Conservation (phyloP, 108 stramenopile genomes). For the Conticribra weissflogii region DNA sequence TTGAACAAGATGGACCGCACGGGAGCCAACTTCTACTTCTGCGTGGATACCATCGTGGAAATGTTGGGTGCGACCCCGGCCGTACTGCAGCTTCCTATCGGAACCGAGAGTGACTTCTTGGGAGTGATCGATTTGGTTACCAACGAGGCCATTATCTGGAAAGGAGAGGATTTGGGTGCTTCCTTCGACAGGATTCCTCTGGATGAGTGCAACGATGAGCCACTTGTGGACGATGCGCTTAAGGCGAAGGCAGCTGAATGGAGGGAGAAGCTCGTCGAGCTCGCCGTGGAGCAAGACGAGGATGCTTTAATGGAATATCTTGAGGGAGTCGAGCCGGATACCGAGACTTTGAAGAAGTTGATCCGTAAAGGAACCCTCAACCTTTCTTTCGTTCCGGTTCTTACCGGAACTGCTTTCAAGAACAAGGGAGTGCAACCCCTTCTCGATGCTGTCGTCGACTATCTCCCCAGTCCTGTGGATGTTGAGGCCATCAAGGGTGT, state of each 20-base stretch:
- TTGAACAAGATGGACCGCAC: slow-evolving; percentile 99
- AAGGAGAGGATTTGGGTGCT: slow-evolving; percentile 97
- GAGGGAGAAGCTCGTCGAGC: slow-evolving; percentile 85
- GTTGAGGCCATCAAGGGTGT: slow-evolving; percentile 94
- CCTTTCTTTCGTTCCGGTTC: slow-evolving; percentile 86
- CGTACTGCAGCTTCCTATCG: slow-evolving; percentile 95
- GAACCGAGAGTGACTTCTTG: slow-evolving; percentile 88
- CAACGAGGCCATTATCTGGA: slow-evolving; percentile 96
- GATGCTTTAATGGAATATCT: slow-evolving; percentile 90
- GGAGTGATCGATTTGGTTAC: slow-evolving; percentile 98
- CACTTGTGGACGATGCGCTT: slow-evolving; percentile 87
- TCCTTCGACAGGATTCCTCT: slow-evolving; percentile 89
- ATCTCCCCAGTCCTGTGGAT: slow-evolving; percentile 97
- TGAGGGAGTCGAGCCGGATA: slow-evolving; percentile 85
- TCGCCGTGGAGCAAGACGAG: slow-evolving; percentile 92
- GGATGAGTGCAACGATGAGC: slow-evolving; percentile 87
- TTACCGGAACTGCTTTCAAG: slow-evolving; percentile 98
- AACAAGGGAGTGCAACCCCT: slow-evolving; percentile 99
- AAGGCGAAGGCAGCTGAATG: slow-evolving; percentile 83
- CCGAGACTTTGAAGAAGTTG: slow-evolving; percentile 81
- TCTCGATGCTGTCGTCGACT: slow-evolving; percentile 96
- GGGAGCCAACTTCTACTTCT: slow-evolving; percentile 97
- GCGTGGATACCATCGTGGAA: slow-evolving; percentile 92
- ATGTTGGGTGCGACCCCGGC: slow-evolving; percentile 93
- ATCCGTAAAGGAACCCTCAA: slow-evolving; percentile 93